These are phyloP conservation scores for Onygena corvina DNA, from an alignment of 2,329 filamentous ascomycete species.

Conservation along the genomic window DNA sequence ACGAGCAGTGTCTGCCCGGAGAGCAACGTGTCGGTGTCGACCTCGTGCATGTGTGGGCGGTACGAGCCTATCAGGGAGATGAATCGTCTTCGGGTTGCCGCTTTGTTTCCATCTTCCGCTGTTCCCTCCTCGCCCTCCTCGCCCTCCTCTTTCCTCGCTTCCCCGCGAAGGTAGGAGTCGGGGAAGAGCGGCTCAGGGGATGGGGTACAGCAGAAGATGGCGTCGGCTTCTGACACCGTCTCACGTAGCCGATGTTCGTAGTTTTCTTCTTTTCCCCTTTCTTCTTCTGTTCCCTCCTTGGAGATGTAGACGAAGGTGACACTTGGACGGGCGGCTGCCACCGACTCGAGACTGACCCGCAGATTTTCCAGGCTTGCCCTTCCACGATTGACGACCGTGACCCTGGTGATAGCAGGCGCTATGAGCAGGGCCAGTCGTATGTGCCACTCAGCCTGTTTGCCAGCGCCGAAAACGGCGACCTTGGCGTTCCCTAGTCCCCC, in stretches of 20 bases:
- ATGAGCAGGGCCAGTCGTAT: slow-evolving; percentile 41
- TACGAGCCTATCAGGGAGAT: slow-evolving; percentile 44
- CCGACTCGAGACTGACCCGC: slow-evolving; percentile 54
- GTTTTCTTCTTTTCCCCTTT: neutral
- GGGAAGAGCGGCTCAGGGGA: slow-evolving; percentile 35
- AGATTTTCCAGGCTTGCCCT: slow-evolving; percentile 56
- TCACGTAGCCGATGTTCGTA: slow-evolving; percentile 21
- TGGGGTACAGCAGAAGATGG: slow-evolving; percentile 42
- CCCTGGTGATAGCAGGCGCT: slow-evolving; percentile 38
- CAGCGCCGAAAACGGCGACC: slow-evolving; percentile 39
- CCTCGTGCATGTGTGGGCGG: slow-evolving; percentile 42
- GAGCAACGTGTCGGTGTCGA: slow-evolving; percentile 35
- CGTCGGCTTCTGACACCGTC: slow-evolving; percentile 28
- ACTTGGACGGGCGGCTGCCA: slow-evolving; percentile 33
- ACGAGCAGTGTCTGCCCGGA: slow-evolving; percentile 56
- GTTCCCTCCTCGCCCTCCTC: neutral
- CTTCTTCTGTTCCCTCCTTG: slow-evolving; percentile 3
- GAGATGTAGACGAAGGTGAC: slow-evolving; percentile 16
- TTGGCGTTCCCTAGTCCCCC: slow-evolving; percentile 20
- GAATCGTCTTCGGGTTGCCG: slow-evolving; percentile 30
- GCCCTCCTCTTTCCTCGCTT: neutral
- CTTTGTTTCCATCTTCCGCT: too few relatives aligned
- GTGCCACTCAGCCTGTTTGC: slow-evolving; percentile 42
- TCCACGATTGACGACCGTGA: slow-evolving; percentile 66
- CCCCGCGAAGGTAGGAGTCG: slow-evolving; percentile 24